Conservation (phyloP, 257 asterid genomes). For the Capsicum baccatum region DNA sequence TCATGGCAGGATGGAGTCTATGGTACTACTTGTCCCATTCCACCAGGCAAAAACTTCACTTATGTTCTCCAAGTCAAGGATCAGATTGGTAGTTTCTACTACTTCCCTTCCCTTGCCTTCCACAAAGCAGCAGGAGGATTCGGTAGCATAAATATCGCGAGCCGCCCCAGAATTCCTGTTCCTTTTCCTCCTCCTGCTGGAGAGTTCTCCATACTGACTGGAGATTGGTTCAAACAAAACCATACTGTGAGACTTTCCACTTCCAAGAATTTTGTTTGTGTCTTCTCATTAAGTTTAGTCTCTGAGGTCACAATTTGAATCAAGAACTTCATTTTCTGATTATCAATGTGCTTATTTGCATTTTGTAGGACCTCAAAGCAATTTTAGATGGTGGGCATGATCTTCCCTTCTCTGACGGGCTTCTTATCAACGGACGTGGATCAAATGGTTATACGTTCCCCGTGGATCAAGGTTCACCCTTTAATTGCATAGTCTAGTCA, state of each 20-base stretch:
- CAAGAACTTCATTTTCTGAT: not conserved
- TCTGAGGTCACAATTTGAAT: not conserved
- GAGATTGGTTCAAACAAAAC: slow-evolving; percentile 48
- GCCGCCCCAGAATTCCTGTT: slow-evolving; percentile 43
- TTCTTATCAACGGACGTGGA: slow-evolving; percentile 42
- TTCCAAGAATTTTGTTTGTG: not conserved
- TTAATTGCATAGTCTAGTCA: not conserved
- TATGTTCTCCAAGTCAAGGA: slow-evolving; percentile 49
- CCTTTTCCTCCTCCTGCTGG: slow-evolving; percentile 47
- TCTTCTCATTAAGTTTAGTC: not conserved
- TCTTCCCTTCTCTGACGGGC: slow-evolving; percentile 46
- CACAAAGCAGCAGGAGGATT: slow-evolving; percentile 50
- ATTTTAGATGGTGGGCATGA: slow-evolving; percentile 43
- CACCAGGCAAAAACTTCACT: slow-evolving; percentile 48
- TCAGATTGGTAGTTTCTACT: slow-evolving; percentile 49
- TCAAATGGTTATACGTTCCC: slow-evolving; percentile 37
- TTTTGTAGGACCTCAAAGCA: slow-evolving; percentile 37
- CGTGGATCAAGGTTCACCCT: slow-evolving; percentile 35
- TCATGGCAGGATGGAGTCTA: slow-evolving; percentile 56
- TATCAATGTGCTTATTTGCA: not conserved
- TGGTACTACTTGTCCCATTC: slow-evolving; percentile 51
- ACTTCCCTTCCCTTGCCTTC: slow-evolving; percentile 51
- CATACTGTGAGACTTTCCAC: slow-evolving; percentile 36
- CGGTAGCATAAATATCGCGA: slow-evolving; percentile 41
- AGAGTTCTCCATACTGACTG: slow-evolving; percentile 36